Percentiles rank a stretch among this genome's conserved stretches.
phyloP scores from a whole-genome alignment of 768 basidiomycete genomes.

The Rhizopogon sp. region DNA sequence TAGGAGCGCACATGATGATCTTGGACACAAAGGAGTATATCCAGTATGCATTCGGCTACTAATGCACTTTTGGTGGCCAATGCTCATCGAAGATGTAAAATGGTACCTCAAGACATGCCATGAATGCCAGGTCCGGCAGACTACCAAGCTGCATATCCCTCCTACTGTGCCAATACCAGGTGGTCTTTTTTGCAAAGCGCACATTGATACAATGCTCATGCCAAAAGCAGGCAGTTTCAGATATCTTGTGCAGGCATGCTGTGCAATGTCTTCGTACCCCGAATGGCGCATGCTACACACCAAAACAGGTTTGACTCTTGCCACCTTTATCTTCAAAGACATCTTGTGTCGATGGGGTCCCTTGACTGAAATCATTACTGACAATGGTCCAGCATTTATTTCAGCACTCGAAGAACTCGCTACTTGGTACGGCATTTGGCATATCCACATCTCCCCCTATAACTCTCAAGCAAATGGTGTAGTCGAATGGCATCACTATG shows the following conservation, averaged over 20 bases:
- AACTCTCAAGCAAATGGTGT: neutral
- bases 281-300: conserved; percentile 29
- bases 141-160: neutral
- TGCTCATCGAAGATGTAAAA: neutral
- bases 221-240: neutral
- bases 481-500: neutral
- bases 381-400: neutral
- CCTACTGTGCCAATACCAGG: neutral
- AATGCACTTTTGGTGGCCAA: neutral
- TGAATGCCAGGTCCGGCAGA: neutral
- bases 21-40: conserved; percentile 3
- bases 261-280: neutral
- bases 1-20: neutral
- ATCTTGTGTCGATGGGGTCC: neutral
- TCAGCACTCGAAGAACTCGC: neutral
- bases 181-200: neutral
- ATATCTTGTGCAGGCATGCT: conserved; percentile 13
- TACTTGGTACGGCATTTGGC: neutral
- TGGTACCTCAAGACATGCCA: neutral
- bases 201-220: conserved; percentile 1
- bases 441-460: neutral
- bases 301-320: conserved; percentile 8
- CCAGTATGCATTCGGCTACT: neutral
- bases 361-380: conserved; percentile 1
- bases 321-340: conserved; percentile 14